Evolutionary conservation across 257 asterid genomes (phyloP).

Genomic region (Jasminum sambac): DNA sequence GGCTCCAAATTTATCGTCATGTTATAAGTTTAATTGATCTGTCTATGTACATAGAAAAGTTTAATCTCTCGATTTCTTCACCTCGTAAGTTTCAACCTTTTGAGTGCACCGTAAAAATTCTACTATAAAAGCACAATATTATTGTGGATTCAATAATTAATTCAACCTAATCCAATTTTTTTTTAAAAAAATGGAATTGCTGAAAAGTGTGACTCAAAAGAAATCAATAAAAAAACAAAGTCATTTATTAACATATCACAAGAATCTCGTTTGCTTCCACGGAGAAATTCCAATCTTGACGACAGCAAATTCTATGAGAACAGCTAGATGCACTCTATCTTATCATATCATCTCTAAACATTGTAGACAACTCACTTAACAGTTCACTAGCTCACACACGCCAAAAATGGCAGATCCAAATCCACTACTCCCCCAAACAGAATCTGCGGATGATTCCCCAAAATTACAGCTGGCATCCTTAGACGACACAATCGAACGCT

Average conservation of each 20-base stretch:
- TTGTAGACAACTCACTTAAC: not conserved
- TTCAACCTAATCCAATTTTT: no score
- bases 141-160: no score
- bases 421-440: slow-evolving; percentile 21
- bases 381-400: not conserved
- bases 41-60: no score
- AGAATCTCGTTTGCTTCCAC: not conserved
- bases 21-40: no score
- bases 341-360: not conserved
- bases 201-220: no score
- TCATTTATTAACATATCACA: no score
- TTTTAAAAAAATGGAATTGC: no score
- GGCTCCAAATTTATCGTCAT: no score
- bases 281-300: not conserved
- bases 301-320: not conserved
- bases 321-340: not conserved
- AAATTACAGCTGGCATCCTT: slow-evolving; percentile 31
- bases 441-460: not conserved
- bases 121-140: no score
- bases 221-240: not conserved
- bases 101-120: no score
- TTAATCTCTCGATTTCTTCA: no score
- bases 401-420: slow-evolving; percentile 27
- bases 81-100: no score
- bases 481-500: slow-evolving; percentile 58